A percentile compares a stretch with the other conserved stretches of the same genome.
phyloP scores from a whole-genome alignment of 331 rosid species.

The Rosa hybrid region DNA sequence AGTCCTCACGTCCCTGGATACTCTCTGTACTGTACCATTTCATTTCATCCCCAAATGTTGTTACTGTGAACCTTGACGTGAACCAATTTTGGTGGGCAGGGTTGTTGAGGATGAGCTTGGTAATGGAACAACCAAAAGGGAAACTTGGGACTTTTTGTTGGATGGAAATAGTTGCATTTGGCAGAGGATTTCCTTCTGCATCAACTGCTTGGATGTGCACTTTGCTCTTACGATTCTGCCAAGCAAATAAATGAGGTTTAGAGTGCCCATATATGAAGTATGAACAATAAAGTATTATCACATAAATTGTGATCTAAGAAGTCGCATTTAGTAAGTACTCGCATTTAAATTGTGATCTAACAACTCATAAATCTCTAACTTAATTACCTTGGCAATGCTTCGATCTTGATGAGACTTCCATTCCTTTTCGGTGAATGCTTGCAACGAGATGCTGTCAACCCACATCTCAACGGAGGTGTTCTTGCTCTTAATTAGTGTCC shows the following conservation, averaged over 20 bases:
- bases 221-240: conserved; percentile 46
- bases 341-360: too few species aligned
- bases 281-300: not conserved
- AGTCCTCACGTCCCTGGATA: conserved; percentile 39
- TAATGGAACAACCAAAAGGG: conserved; percentile 66
- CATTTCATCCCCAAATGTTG: conserved; percentile 73
- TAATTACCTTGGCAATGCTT: conserved; percentile 52
- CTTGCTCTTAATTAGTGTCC: conserved; percentile 36
- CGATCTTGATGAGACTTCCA: conserved; percentile 56
- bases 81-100: conserved; percentile 59
- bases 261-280: not conserved
- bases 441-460: conserved; percentile 52
- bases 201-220: conserved; percentile 46
- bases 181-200: conserved; percentile 47
- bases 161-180: conserved; percentile 52
- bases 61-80: conserved; percentile 51
- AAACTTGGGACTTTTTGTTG: conserved; percentile 25
- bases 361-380: not conserved
- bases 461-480: conserved; percentile 39
- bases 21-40: conserved; percentile 69
- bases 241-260: not conserved
- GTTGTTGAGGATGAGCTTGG: conserved; percentile 44
- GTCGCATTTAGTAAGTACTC: too few species aligned
- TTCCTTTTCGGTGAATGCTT: conserved; percentile 49
- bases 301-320: too few species aligned